phyloP scores from a whole-genome alignment of 768 basidiomycete species.

The Tylopilus plumbeoviolaceoides region DNA sequence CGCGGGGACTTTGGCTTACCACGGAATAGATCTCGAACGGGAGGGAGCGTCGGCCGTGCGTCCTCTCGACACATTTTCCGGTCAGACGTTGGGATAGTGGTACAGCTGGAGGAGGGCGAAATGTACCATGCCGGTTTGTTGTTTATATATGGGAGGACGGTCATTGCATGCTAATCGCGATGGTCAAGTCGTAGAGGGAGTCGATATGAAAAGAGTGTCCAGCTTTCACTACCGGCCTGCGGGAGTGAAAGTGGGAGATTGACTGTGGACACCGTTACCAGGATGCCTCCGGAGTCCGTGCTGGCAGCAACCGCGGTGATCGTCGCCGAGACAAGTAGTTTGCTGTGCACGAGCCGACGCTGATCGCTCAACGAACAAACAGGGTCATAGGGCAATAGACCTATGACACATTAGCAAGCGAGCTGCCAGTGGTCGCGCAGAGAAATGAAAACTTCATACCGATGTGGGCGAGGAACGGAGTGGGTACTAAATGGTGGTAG shows the following conservation, averaged over 20 bases:
- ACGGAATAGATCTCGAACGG: conserved; percentile 67
- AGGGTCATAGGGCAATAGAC: conserved; percentile 6
- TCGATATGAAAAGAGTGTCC: conserved; percentile 26
- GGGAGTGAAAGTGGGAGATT: conserved; percentile 18
- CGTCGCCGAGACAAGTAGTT: conserved; percentile 24
- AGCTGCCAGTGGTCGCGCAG: conserved; percentile 5
- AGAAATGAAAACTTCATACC: conserved; percentile 22
- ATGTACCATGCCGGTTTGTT: neutral
- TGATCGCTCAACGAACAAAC: conserved; percentile 21
- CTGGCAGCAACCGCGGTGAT: conserved; percentile 30
- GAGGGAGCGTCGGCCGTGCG: conserved; percentile 58
- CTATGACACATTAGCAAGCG: conserved; percentile 10
- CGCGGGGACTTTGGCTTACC: conserved; percentile 33
- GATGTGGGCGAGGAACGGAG: conserved; percentile 11
- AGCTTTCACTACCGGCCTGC: conserved; percentile 22
- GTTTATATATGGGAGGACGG: conserved; percentile 26
- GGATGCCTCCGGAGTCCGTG: conserved; percentile 19
- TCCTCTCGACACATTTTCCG: conserved; percentile 22
- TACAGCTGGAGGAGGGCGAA: conserved; percentile 7
- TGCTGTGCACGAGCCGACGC: conserved; percentile 33
- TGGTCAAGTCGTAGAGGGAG: conserved; percentile 15
- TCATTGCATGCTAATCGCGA: conserved; percentile 27
- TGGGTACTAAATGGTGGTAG: conserved; percentile 2
- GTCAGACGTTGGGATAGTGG: conserved; percentile 29
- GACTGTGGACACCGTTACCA: conserved; percentile 28